Conservation (phyloP, 2,329 filamentous ascomycete genomes). For the Sporothrix euskadiensis region DNA sequence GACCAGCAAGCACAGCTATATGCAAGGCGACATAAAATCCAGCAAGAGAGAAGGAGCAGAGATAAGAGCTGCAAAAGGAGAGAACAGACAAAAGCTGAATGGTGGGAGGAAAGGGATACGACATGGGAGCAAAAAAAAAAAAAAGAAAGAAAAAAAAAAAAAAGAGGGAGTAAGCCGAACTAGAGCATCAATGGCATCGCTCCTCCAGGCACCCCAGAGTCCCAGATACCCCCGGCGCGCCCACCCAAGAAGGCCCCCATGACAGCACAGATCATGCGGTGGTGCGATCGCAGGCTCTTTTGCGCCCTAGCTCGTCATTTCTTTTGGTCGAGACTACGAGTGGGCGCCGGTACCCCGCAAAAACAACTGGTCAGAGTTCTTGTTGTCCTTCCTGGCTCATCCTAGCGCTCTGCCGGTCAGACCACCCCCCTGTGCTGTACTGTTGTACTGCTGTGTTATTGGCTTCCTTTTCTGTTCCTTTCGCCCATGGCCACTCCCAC, state of each 20-base stretch:
- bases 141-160: not conserved
- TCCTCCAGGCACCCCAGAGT: not conserved
- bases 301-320: conserved; percentile 12
- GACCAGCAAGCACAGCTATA: not conserved
- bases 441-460: not conserved
- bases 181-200: not conserved
- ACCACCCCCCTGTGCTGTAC: not conserved
- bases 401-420: conserved; percentile 1
- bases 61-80: not conserved
- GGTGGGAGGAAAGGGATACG: not conserved
- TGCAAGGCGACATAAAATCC: not conserved
- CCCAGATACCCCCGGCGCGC: not conserved
- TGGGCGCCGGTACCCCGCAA: conserved; percentile 20
- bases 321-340: not conserved
- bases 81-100: not conserved
- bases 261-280: conserved; percentile 25
- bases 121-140: not conserved
- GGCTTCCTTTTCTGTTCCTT: conserved; percentile 2
- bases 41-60: not conserved
- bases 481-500: not conserved
- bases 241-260: conserved; percentile 19
- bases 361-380: not conserved
- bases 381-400: conserved; percentile 2
- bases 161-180: not conserved
- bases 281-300: conserved; percentile 13